Percentiles rank a stretch among this genome's conserved stretches.
Evolutionary conservation across 1,284 basidiomycete genomes (phyloP).

Genomic region (Pyrrhoderma lamaoense): DNA sequence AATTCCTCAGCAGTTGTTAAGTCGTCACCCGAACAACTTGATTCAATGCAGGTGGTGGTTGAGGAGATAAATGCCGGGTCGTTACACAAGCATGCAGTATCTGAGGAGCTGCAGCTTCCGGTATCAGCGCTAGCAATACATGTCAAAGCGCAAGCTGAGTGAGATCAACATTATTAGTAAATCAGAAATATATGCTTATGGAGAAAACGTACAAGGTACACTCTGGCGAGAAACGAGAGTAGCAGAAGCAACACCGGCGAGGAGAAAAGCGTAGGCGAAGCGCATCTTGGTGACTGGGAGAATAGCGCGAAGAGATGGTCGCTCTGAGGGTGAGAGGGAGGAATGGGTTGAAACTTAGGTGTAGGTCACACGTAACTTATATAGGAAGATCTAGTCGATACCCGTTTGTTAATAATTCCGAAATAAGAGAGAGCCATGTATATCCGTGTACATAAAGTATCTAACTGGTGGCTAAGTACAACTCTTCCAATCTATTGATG

Average conservation of each 20-base stretch:
- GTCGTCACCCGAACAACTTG: conserved; percentile 40
- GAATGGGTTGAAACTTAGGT: too few species aligned
- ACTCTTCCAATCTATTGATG: too few species aligned
- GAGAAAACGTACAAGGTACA: conserved; percentile 32
- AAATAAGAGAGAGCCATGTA: not conserved
- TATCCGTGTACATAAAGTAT: too few species aligned
- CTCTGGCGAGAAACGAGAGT: conserved; percentile 30
- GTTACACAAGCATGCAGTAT: conserved; percentile 49
- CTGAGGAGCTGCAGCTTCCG: conserved; percentile 34
- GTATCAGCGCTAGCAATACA: conserved; percentile 38
- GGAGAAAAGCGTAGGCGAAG: conserved; percentile 37
- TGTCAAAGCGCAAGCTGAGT: conserved; percentile 39
- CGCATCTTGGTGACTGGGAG: conserved; percentile 37
- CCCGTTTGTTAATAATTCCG: not conserved
- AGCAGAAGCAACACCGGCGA: conserved; percentile 36
- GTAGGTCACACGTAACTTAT: not conserved
- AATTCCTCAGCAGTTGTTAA: conserved; percentile 37
- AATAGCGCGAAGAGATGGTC: too few species aligned
- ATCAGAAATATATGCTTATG: not conserved
- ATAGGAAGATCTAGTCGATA: not conserved
- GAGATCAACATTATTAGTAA: not conserved
- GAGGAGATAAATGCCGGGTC: conserved; percentile 36
- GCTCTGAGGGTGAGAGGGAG: too few species aligned
- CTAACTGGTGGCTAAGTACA: too few species aligned
- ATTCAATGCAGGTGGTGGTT: conserved; percentile 40